Evolutionary conservation across 768 basidiomycete species (phyloP), one percentile per base, ranked within the genome.

Genomic region (Mycena capillaripes): DNA sequence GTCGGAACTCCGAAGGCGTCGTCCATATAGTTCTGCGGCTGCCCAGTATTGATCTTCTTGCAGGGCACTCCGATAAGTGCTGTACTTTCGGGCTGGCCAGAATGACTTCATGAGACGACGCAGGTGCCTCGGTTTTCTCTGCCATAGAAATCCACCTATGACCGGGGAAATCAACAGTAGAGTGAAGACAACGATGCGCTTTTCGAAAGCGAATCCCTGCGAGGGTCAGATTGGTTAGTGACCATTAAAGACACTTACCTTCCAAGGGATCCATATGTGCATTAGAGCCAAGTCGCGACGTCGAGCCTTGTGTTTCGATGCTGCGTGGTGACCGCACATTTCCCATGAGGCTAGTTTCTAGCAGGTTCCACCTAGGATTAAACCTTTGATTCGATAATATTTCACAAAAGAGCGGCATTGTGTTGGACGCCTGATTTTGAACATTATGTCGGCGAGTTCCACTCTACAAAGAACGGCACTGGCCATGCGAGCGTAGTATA

Each of bases 21-120:
- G 62, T 25, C 70, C 62, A 34, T 72, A 46, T 30, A n/a, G 48
- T 23, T 69, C 53, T 21, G 74, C 74, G 1, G 67, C 64, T 16
- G 32, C 53, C 74, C 74, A 75, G 44, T 75, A 75, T 36, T 30
- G 46, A 17, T 64, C 70, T 50, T 72, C 70, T 14, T 75, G 42
- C 38, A 29, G 21, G 0, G 57, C n/a, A 16, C 25, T 72, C 29
- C 29, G 16, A 34, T 69, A 75, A 6, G 66, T 72, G 9, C 10
- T 36, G 34, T 72, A 60, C 27, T 34, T 69, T 25, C 16, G 27
- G 9, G 27, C 38, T 55, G 55, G 57, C 52, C 59, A 59, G 11
- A 67, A 21, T 27, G 25, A 58, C 5, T 32, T 21, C 29, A 53
- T 19, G 10, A 70, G 27, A 34, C 40, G 66, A 50, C 46, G 10